These are phyloP conservation scores for Vickermania spadyakhi DNA, from an alignment of 208 protist genomes.

Conservation along the genomic window DNA sequence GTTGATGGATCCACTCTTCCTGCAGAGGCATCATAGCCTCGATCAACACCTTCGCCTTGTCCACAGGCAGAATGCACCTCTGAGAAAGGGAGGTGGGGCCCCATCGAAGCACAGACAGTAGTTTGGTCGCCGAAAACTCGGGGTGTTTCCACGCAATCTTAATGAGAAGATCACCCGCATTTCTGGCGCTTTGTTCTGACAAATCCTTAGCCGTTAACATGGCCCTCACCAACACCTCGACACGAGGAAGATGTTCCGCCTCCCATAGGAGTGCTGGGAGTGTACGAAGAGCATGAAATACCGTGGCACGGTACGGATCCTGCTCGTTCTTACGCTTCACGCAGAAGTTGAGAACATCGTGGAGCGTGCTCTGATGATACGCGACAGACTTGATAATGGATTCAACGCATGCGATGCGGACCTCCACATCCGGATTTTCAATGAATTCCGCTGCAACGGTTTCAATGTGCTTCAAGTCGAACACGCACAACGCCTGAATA, in stretches of 20 bases:
- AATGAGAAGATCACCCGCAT: neutral
- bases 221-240: slow-evolving; percentile 6
- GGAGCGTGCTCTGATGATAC: slow-evolving; percentile 16
- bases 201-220: slow-evolving; percentile 15
- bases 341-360: slow-evolving; percentile 15
- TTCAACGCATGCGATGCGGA: slow-evolving; percentile 4
- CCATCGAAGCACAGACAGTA: neutral
- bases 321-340: slow-evolving; percentile 18
- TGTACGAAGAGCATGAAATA: slow-evolving; percentile 8
- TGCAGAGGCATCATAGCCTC: neutral
- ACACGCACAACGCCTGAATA: neutral
- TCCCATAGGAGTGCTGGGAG: slow-evolving; percentile 13
- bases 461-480: neutral
- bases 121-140: slow-evolving; percentile 1
- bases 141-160: neutral
- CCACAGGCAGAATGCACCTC: neutral
- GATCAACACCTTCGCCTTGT: neutral
- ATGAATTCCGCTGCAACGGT: neutral
- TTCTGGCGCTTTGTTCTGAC: neutral
- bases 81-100: neutral
- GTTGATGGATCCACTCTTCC: neutral
- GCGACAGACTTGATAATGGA: slow-evolving; percentile 2
- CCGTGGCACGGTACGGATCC: slow-evolving; percentile 11
- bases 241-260: slow-evolving; percentile 6
- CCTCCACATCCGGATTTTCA: slow-evolving; percentile 2